These are phyloP conservation scores for Chlamydomonas sphaeroides DNA, from an alignment of 139 green algal genomes.

Conservation along the genomic window DNA sequence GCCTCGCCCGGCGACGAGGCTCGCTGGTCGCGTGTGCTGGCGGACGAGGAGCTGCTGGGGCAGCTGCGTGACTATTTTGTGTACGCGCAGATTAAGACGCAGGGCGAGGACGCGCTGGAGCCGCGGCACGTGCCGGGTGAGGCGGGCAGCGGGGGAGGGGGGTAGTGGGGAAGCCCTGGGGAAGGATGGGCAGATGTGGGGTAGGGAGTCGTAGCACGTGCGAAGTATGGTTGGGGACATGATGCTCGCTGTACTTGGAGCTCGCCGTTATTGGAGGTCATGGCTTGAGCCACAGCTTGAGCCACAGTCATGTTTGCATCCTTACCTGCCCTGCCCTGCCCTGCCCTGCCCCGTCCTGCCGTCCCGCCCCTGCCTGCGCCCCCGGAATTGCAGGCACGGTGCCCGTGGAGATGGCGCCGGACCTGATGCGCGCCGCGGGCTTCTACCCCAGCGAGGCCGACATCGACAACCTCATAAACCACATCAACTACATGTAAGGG, in stretches of 20 bases:
- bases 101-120: constrained; percentile 64
- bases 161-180: too few species aligned
- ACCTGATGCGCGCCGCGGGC: constrained; percentile 76
- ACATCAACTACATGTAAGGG: constrained; percentile 57
- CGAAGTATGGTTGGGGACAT: too few species aligned
- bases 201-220: too few species aligned
- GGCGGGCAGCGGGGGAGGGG: background rate
- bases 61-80: constrained; percentile 79
- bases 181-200: too few species aligned
- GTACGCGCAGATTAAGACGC: constrained; percentile 64
- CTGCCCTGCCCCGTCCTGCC: too few species aligned
- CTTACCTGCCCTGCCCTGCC: background rate
- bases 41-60: constrained; percentile 56
- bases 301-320: background rate
- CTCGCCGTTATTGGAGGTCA: too few species aligned
- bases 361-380: too few species aligned
- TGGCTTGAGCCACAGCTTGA: too few species aligned
- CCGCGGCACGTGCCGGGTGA: constrained; percentile 44
- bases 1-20: constrained; percentile 11
- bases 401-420: constrained; percentile 59
- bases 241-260: too few species aligned
- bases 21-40: constrained; percentile 61
- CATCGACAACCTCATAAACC: constrained; percentile 51
- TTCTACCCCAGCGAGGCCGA: constrained; percentile 75
- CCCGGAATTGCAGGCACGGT: constrained; percentile 56